Conservation (phyloP, 2,329 filamentous ascomycete species). For the Ophiostoma fasciatum region DNA sequence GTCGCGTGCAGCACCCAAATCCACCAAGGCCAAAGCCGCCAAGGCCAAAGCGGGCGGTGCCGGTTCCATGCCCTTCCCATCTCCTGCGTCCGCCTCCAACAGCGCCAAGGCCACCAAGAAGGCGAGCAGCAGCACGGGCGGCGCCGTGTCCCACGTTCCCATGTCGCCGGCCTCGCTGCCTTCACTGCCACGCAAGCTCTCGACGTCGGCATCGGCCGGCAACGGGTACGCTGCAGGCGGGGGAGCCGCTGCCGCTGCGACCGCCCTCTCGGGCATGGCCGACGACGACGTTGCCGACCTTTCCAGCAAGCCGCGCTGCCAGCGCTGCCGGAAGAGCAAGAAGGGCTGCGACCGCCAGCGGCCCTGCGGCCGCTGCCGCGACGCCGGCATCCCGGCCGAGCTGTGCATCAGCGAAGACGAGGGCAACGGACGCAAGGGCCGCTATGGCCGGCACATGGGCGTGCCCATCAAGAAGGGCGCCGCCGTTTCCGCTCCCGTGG, state of each 20-base stretch:
- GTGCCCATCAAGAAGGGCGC: constrained; percentile 46
- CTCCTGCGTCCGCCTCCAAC: too few relatives aligned
- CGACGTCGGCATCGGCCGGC: constrained; percentile 47
- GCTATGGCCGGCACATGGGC: constrained; percentile 64
- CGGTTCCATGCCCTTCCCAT: neutral
- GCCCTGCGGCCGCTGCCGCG: constrained; percentile 87
- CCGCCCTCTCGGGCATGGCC: constrained; percentile 28
- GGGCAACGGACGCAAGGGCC: constrained; percentile 89
- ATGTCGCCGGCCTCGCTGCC: constrained; percentile 53
- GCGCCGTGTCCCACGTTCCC: constrained; percentile 16
- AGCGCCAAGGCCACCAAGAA: constrained; percentile 21
- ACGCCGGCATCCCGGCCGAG: constrained; percentile 84
- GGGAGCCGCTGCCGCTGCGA: constrained; percentile 2
- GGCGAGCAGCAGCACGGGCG: neutral
- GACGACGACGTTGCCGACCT: constrained; percentile 88
- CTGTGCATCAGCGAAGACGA: constrained; percentile 97
- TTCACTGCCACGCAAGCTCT: constrained; percentile 64
- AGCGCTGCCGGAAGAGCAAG: constrained; percentile 98
- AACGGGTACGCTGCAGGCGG: too few relatives aligned
- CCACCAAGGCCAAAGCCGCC: constrained; percentile 25
- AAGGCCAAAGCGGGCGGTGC: neutral
- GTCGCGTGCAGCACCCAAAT: constrained; percentile 10
- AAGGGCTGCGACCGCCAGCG: constrained; percentile 96
- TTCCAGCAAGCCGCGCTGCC: constrained; percentile 90
- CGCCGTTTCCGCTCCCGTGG: constrained; percentile 11